phyloP scores from a whole-genome alignment of 2,329 filamentous ascomycete species.

The Ophiostoma pallidulum region DNA sequence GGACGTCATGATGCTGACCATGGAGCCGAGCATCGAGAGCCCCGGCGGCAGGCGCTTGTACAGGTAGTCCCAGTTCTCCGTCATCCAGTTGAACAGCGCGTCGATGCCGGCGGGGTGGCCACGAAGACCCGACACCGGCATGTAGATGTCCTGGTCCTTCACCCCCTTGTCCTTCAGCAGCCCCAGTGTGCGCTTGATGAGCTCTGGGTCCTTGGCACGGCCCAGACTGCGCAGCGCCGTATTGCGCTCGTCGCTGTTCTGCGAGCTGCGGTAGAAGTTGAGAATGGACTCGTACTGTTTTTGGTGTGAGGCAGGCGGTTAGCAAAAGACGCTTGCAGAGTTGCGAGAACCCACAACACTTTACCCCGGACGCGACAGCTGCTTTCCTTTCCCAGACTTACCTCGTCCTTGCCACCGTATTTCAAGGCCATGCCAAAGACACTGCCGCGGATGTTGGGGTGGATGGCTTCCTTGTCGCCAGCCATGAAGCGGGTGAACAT shows the following conservation, averaged over 20 bases:
- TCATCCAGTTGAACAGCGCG: constrained; percentile 75
- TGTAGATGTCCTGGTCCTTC: constrained; percentile 90
- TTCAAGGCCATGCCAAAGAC: constrained; percentile 80
- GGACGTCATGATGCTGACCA: constrained; percentile 73
- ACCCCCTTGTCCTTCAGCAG: constrained; percentile 71
- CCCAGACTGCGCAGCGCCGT: constrained; percentile 78
- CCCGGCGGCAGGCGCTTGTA: constrained; percentile 75
- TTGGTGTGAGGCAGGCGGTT: background rate
- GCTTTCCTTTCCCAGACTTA: constrained; percentile 29
- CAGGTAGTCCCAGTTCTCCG: constrained; percentile 78
- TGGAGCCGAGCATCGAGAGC: constrained; percentile 72
- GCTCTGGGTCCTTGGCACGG: constrained; percentile 62
- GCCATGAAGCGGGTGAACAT: constrained; percentile 81
- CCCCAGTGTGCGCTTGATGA: constrained; percentile 72
- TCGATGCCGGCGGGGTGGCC: constrained; percentile 68
- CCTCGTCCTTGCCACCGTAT: constrained; percentile 76
- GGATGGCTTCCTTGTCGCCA: constrained; percentile 72
- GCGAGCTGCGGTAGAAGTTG: constrained; percentile 64
- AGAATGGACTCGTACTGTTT: constrained; percentile 68
- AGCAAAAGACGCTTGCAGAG: too few species aligned
- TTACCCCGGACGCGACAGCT: too few species aligned
- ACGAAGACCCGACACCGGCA: constrained; percentile 72
- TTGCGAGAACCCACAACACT: too few species aligned
- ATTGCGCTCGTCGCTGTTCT: constrained; percentile 81
- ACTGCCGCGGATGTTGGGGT: constrained; percentile 81